Evolutionary conservation across 2,329 filamentous ascomycete genomes (phyloP), one percentile per base, ranked within the genome.

Genomic region (Hypoxylon sp.): DNA sequence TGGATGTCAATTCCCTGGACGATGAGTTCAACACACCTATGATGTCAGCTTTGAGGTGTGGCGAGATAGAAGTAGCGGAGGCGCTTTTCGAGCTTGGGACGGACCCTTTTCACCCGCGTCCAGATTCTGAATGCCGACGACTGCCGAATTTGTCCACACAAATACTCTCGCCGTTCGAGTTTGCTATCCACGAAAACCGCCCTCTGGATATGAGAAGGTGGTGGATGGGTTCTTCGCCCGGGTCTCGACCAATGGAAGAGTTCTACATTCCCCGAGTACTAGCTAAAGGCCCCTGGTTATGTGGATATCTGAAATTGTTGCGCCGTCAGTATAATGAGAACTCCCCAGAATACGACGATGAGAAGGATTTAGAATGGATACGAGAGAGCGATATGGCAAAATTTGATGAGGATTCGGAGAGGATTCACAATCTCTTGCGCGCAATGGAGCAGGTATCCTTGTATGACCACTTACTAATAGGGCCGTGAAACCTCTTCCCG

Each of bases 21-120:
- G 26, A 42, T 3, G 1, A 51, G 2, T 49, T n/a, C 4, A 32
- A 45, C n/a, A 64, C 64, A 7, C 64, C 64, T 26, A 48, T 67
- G 40, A 45, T 67, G 51, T 5, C 14, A 12, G 64, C 64, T 20
- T 7, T 64, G 12, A 16, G 20, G 26, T n/a, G 5, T 20, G 42
- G 14, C 28, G 2, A 59, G 5, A 2, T 1, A 5, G n/a, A 38
- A 1, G 20, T 45, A 45, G 60, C 28, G 18, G 33, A 49, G 3
- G 11, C 56, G 4, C 51, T 64, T 7, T 56, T 64, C 33, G 22
- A 54, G n/a, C 52, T 64, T 20, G 64, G 64, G 20, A 55, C 64
- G 4, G 51, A 67, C 32, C 64, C 64, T 9, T 67, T 67, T 11
- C 46, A 61, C 28, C 64, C 64, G 36, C 46, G 50, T 7, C 55